Conservation (phyloP, 1,139 yeast species). For the Lodderomyces pseudojiufengensis region DNA sequence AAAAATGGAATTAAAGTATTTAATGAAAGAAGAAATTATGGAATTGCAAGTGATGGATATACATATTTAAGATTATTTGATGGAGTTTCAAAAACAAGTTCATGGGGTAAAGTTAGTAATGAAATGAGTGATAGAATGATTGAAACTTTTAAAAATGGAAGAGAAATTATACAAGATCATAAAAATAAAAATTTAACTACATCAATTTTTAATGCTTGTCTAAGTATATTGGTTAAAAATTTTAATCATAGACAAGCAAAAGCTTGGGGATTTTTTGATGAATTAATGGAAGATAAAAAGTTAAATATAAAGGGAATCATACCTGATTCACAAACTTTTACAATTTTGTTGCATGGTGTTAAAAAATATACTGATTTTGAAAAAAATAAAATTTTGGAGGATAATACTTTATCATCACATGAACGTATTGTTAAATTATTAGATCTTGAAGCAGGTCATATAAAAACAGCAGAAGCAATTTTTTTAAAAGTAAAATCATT, state of each 20-base stretch:
- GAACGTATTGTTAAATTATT: conserved; percentile 24
- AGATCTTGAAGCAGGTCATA: conserved; percentile 27
- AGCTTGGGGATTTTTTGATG: conserved; percentile 42
- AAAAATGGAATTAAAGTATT: conserved; percentile 46
- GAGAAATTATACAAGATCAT: conserved; percentile 11
- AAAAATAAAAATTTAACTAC: conserved; percentile 15
- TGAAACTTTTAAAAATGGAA: conserved; percentile 19
- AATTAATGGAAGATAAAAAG: conserved; percentile 20
- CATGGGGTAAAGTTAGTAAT: conserved; percentile 32
- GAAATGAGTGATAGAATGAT: conserved; percentile 21
- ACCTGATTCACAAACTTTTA: conserved; percentile 39
- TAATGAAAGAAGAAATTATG: conserved; percentile 59
- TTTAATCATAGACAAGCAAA: conserved; percentile 28
- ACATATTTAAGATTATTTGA: conserved; percentile 55
- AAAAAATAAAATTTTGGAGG: conserved; percentile 16
- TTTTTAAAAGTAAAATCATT: conserved; percentile 24
- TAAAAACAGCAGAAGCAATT: conserved; percentile 27
- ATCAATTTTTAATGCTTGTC: conserved; percentile 33
- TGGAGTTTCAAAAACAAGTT: conserved; percentile 46
- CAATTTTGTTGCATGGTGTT: conserved; percentile 39
- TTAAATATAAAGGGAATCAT: conserved; percentile 15
- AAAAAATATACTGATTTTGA: conserved; percentile 21
- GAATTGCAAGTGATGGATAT: conserved; percentile 49
- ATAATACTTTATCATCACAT: conserved; percentile 16
- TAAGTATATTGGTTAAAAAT: conserved; percentile 34